Evolutionary conservation across 257 asterid species (phyloP).

Genomic region (Solanum appendiculatum): DNA sequence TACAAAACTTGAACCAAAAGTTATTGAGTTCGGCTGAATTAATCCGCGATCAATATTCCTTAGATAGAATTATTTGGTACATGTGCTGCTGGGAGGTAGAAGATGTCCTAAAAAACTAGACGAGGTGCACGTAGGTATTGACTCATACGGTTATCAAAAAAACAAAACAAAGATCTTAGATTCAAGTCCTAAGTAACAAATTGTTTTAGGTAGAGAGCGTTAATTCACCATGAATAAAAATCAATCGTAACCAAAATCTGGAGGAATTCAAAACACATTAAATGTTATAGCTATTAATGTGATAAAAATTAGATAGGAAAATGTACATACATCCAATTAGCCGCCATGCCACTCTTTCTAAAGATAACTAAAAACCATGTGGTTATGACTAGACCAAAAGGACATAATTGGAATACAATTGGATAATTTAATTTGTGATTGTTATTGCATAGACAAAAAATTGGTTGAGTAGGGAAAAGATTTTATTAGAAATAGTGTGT

Average conservation of each 20-base stretch:
- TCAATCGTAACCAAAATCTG: fast-evolving
- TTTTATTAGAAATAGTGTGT: background rate
- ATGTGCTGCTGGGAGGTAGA: background rate
- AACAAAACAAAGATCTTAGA: fast-evolving
- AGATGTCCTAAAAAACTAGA: background rate
- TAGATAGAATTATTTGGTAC: background rate
- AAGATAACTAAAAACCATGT: background rate
- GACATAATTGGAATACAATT: background rate
- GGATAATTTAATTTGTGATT: background rate
- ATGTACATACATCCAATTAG: background rate
- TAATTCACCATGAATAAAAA: fast-evolving
- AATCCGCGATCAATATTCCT: background rate
- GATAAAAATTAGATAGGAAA: background rate
- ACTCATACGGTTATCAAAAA: background rate
- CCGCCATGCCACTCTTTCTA: background rate
- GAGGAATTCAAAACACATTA: background rate
- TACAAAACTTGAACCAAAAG: background rate
- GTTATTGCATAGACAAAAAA: background rate
- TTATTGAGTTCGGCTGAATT: background rate
- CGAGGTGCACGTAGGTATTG: background rate
- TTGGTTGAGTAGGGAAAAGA: background rate
- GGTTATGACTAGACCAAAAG: background rate
- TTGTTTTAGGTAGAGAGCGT: background rate
- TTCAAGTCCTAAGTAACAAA: background rate
- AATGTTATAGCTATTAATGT: background rate